Evolutionary conservation across 129 eudicot genomes (phyloP), one percentile per base, ranked within the genome.

Genomic region (Centaurea solstitialis): DNA sequence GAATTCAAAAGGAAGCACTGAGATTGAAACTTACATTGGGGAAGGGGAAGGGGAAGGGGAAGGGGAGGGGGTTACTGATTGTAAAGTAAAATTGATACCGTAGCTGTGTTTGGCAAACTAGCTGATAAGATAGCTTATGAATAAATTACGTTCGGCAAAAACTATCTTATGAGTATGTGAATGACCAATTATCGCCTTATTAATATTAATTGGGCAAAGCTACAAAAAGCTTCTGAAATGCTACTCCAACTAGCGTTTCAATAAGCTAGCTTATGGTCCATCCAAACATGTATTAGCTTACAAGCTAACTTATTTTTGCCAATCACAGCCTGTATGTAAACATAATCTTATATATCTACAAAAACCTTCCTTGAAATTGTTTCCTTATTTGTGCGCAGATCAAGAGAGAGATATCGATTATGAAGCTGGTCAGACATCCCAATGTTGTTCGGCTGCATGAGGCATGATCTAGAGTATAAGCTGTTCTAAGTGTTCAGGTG

Each of bases 351-450:
- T 23, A 0, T 28, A 30, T 70, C 22, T 75, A 61, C 1, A 68
- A 41, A 41, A 21, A 37, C 24, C 30, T 35, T 7, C 35, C 6
- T 77, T 17, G 22, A 76, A 57, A 5, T 47, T 47, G 68, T 62
- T 38, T 68, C 76, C 13, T 39, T 73, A 6, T 70, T 68, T 79
- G 75, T 9, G 15, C 84, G 87, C 90, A 96, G 99, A 93, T 96
- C 68, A 96, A 96, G 86, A 82, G 93, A 88, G 99, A 96, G 89
- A 96, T 96, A 78, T 89, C 98, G 9, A 96, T 96, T 43, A 93
- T 96, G 99, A 96, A 96, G 89, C 92, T 91, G 72, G 99, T 96
- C 71, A 87, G 99, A 75, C 99, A 96, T 93, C 99, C 94, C n/a
- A 80, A 93, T 82, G 97, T 96, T 88, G 99, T 93, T 85, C 93